Evolutionary conservation across 768 basidiomycete species (phyloP).

Genomic region (Russula earlei): DNA sequence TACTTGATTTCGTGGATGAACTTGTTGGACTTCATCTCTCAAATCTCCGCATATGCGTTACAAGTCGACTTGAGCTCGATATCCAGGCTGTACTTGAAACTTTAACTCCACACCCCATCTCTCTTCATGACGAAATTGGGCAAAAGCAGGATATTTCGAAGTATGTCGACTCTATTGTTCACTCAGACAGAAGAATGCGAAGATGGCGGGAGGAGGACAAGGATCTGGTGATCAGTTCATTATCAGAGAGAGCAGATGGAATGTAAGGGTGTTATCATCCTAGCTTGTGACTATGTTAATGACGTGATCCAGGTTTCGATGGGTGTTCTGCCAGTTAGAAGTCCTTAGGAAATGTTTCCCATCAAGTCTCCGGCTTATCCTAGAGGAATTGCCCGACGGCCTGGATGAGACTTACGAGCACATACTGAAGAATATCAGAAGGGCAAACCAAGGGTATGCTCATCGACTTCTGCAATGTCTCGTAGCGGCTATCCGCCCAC

Average conservation of each 20-base stretch:
- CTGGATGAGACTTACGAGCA: conserved; percentile 2
- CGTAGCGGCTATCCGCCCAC: no score
- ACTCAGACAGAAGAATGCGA: background rate
- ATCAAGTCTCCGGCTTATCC: background rate
- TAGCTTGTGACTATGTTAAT: no score
- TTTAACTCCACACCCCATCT: background rate
- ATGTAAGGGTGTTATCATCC: background rate
- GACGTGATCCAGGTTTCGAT: background rate
- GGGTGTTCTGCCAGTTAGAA: background rate
- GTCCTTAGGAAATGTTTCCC: background rate
- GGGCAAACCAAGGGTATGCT: background rate
- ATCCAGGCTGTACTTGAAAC: background rate
- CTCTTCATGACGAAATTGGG: background rate
- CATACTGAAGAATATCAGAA: background rate
- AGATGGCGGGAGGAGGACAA: background rate
- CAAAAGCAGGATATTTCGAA: background rate
- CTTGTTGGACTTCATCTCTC: background rate
- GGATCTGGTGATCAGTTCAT: background rate
- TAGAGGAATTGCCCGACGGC: background rate
- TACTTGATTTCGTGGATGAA: background rate
- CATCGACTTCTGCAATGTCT: no score
- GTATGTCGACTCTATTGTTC: background rate
- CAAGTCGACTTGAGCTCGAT: conserved; percentile 1
- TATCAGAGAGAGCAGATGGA: background rate
- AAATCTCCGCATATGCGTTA: conserved; percentile 1